A percentile compares a stretch with the other conserved stretches of the same genome.
These are phyloP conservation scores for Diphasiastrum complanatum DNA, from an alignment of 83 land plant species.

Conservation along the genomic window DNA sequence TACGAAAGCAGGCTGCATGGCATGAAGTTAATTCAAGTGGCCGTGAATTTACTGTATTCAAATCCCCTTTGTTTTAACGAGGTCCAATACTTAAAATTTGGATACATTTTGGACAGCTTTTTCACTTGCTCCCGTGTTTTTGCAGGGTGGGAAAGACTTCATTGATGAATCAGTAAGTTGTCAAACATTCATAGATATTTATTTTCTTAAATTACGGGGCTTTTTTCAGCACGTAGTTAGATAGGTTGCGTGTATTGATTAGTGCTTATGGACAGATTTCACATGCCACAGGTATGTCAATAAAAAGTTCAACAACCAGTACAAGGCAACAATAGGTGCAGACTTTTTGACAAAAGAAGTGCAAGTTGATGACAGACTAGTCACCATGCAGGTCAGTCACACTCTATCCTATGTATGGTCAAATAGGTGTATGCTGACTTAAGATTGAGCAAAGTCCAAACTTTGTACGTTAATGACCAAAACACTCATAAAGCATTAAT, in stretches of 20 bases:
- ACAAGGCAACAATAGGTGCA: conserved; percentile 33
- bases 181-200: not conserved
- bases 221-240: not conserved
- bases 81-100: not conserved
- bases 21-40: too few relatives aligned
- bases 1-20: too few relatives aligned
- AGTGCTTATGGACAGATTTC: not conserved
- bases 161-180: conserved; percentile 25
- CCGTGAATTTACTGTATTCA: not conserved
- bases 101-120: not conserved
- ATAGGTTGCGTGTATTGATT: not conserved
- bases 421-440: not conserved
- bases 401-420: not conserved
- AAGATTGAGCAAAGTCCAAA: not conserved
- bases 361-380: conserved; percentile 34
- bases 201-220: not conserved
- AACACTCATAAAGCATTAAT: too few relatives aligned
- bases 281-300: conserved; percentile 27
- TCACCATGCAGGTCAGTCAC: conserved; percentile 25
- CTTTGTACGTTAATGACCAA: too few relatives aligned
- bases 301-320: conserved; percentile 34
- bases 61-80: not conserved
- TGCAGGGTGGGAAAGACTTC: conserved; percentile 32
- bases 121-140: not conserved
- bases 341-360: conserved; percentile 31